Conservation (phyloP, 2,329 filamentous ascomycete species). For the Ophiostoma sp. region DNA sequence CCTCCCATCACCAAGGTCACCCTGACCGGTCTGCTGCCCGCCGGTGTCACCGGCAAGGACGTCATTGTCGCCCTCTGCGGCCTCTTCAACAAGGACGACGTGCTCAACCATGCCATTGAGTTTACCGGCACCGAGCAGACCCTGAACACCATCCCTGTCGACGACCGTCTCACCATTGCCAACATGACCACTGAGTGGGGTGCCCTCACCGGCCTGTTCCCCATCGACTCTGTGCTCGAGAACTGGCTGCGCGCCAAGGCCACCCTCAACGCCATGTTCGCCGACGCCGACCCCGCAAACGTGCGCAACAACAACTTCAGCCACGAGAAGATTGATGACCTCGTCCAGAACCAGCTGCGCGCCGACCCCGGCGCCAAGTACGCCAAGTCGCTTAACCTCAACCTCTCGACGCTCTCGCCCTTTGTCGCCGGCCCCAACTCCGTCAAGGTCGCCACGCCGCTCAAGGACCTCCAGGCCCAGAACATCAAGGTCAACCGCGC, state of each 20-base stretch:
- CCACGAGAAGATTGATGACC: conserved; percentile 65
- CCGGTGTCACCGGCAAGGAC: conserved; percentile 86
- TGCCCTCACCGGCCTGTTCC: conserved; percentile 65
- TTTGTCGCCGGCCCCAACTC: conserved; percentile 85
- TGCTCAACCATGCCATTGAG: conserved; percentile 86
- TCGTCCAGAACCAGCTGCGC: conserved; percentile 59
- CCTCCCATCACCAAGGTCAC: conserved; percentile 73
- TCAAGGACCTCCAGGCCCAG: conserved; percentile 65
- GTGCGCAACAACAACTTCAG: conserved; percentile 55
- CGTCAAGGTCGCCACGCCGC: conserved; percentile 77
- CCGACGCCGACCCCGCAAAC: conserved; percentile 30
- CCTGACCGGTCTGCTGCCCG: conserved; percentile 67
- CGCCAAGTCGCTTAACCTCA: conserved; percentile 76
- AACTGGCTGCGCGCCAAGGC: conserved; percentile 74
- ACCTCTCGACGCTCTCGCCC: conserved; percentile 77
- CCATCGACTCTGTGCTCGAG: conserved; percentile 66
- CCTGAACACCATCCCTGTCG: conserved; percentile 59
- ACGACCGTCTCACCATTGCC: conserved; percentile 63
- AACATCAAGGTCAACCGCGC: conserved; percentile 76
- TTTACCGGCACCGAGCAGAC: conserved; percentile 78
- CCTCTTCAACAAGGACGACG: conserved; percentile 79
- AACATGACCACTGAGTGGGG: conserved; percentile 80
- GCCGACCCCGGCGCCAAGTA: conserved; percentile 77
- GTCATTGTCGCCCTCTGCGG: conserved; percentile 86
- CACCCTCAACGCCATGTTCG: conserved; percentile 59